Evolutionary conservation across 2,329 filamentous ascomycete genomes (phyloP).

Genomic region (Xylaria sp.): DNA sequence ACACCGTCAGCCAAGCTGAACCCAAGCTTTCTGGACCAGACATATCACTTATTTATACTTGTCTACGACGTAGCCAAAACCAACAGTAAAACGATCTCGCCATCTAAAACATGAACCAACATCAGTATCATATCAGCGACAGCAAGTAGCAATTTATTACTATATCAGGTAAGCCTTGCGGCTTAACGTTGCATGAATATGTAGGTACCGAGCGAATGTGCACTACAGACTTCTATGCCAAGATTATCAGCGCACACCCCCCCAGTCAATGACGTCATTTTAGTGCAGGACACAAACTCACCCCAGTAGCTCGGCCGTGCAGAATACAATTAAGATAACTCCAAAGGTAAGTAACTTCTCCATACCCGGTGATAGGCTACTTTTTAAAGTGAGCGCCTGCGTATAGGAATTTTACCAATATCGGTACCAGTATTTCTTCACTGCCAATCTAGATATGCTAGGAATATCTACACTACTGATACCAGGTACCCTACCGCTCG

Average conservation of each 20-base stretch:
- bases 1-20: not conserved
- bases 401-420: no score
- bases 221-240: not conserved
- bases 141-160: not conserved
- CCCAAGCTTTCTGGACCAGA: not conserved
- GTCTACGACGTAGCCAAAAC: not conserved
- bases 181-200: not conserved
- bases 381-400: no score
- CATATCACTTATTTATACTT: not conserved
- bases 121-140: not conserved
- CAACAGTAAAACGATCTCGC: not conserved
- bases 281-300: not conserved
- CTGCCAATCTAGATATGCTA: no score
- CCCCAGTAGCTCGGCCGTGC: not conserved
- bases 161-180: not conserved
- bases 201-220: not conserved
- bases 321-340: no score
- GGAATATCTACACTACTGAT: no score
- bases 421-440: no score
- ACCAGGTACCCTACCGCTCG: no score
- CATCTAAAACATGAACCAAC: not conserved
- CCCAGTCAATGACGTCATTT: slow-evolving; percentile 28
- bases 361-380: no score
- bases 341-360: no score
- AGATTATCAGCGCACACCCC: not conserved